Evolutionary conservation across 192 early-diverging fungal species (phyloP), one percentile per base, ranked within the genome.

Genomic region (Neocallimastix lanati): DNA sequence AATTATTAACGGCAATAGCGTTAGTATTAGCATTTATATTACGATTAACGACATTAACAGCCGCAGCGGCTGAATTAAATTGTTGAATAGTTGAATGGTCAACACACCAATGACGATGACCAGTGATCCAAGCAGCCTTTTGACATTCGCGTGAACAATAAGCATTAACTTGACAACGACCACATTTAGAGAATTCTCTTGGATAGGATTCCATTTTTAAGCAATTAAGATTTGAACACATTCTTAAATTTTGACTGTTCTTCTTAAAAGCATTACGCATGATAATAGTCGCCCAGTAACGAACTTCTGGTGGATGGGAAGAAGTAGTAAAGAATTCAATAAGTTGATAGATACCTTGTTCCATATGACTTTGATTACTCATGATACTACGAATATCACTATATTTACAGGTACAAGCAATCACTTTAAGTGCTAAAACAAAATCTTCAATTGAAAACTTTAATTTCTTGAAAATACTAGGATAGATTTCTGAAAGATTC

Each of bases 101-200:
- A 21, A 50, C 78, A 79, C 78, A 79, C 78, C 78, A 79, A 16
- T 29, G 67, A 28, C 78, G 78, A 28, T 79, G 78, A 11, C 78
- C 78, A 15, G 28, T 28, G 18, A 28, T 79, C 78, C 78, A 79
- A 4, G 78, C 78, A 6, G 78, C 28, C 18, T 58, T 67, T 67
- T 79, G 78, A 29, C 78, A 79, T 29, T 28, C 33, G 29, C 78
- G 78, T 28, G 78, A 79, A 67, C 78, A 79, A 29, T 79, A 79
- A 28, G 38, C 38, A 28, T 58, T 67, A 16, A 35, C 30, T 29
- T 67, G 78, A 67, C 78, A 79, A 28, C 29, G 28, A 67, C 29
- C 78, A 67, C 78, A 79, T 18, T 67, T 38, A 6, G 30, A 29
- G 12, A 79, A 79, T 29, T 38, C 28, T 28, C 28, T 30, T 28